Conservation (phyloP, 805 yeast species). For the Starmerella etchellsii region DNA sequence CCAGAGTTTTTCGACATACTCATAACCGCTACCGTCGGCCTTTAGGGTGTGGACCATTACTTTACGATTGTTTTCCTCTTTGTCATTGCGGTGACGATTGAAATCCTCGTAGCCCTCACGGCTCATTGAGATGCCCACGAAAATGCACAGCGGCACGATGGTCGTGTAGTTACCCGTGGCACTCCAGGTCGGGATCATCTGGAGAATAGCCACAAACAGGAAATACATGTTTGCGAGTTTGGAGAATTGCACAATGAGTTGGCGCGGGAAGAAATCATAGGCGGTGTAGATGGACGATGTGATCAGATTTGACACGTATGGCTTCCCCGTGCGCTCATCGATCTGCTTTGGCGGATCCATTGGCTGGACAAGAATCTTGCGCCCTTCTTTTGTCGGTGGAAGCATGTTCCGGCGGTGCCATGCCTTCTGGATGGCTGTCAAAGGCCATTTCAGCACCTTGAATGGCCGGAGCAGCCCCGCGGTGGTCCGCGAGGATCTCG, state of each 20-base stretch:
- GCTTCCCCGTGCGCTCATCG: slow-evolving; percentile 56
- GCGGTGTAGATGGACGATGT: slow-evolving; percentile 79
- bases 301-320: slow-evolving; percentile 55
- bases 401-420: slow-evolving; percentile 18
- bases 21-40: slow-evolving; percentile 13
- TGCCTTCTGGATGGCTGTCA: slow-evolving; percentile 2
- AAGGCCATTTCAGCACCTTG: slow-evolving; percentile 6
- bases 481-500: neutral
- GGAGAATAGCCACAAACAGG: slow-evolving; percentile 78
- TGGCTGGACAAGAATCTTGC: slow-evolving; percentile 55
- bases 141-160: slow-evolving; percentile 72
- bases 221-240: slow-evolving; percentile 87
- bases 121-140: slow-evolving; percentile 76
- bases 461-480: slow-evolving; percentile 10
- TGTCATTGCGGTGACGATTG: slow-evolving; percentile 74
- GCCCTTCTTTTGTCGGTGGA: slow-evolving; percentile 52
- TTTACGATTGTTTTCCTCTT: slow-evolving; percentile 58
- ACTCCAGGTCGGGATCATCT: slow-evolving; percentile 94
- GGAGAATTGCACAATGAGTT: slow-evolving; percentile 79
- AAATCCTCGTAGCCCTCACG: slow-evolving; percentile 93
- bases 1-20: slow-evolving; percentile 42
- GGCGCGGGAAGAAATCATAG: slow-evolving; percentile 75
- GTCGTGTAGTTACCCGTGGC: slow-evolving; percentile 95
- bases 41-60: slow-evolving; percentile 30
- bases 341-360: slow-evolving; percentile 27